These are phyloP conservation scores for Chara braunii DNA, from an alignment of 139 green algal genomes.

Conservation along the genomic window DNA sequence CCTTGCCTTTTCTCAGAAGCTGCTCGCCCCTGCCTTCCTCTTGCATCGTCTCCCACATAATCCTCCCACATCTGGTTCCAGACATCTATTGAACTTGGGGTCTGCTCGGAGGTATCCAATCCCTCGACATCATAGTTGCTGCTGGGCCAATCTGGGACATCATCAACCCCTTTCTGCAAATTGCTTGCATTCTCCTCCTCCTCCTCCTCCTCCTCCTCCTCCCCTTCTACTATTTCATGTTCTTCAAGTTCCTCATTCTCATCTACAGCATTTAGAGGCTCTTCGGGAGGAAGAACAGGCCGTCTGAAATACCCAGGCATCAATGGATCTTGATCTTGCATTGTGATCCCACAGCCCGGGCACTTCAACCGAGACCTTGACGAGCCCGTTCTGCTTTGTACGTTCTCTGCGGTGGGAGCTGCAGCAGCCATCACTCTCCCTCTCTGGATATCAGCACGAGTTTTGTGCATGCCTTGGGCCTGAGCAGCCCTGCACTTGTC, in stretches of 20 bases:
- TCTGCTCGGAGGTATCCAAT: constrained; percentile 8
- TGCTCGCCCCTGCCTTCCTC: too few species aligned
- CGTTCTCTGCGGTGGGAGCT: too few species aligned
- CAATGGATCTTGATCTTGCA: constrained; percentile 39
- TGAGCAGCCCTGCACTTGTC: too few species aligned
- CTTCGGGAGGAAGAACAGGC: constrained; percentile 1
- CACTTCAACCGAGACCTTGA: too few species aligned
- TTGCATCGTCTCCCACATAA: not conserved
- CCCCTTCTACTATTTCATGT: constrained; percentile 7
- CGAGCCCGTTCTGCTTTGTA: too few species aligned
- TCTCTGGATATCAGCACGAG: too few species aligned
- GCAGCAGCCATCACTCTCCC: too few species aligned
- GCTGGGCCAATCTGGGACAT: not conserved
- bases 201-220: constrained; percentile 19
- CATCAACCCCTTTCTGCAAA: constrained; percentile 1
- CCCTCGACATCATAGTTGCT: not conserved
- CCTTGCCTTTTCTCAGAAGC: not conserved
- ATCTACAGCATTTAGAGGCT: not conserved
- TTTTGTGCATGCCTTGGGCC: too few species aligned
- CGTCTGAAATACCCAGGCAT: constrained; percentile 37
- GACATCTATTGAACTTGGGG: not conserved
- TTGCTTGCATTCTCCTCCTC: constrained; percentile 3
- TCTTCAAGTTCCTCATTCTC: constrained; percentile 2
- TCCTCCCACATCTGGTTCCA: constrained; percentile 10
- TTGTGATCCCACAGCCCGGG: constrained; percentile 42